Evolutionary conservation across 2,329 filamentous ascomycete genomes (phyloP).

Genomic region (Colletotrichum eleusines): DNA sequence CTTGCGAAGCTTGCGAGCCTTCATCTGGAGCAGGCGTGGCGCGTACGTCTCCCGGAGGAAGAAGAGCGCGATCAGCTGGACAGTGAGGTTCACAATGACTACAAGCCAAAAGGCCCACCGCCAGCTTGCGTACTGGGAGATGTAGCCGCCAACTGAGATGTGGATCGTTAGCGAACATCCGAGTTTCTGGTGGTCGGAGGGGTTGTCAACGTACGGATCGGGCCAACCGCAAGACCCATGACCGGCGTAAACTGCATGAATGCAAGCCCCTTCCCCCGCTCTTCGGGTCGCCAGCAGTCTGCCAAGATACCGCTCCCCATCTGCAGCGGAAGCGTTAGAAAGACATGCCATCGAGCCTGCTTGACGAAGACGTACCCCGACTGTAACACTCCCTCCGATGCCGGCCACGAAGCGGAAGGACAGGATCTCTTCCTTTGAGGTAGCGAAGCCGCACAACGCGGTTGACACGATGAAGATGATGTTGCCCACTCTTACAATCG

Average conservation of each 20-base stretch:
- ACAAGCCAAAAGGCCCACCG: constrained; percentile 62
- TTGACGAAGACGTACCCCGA: constrained; percentile 55
- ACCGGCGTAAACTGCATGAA: constrained; percentile 56
- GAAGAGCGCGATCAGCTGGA: constrained; percentile 50
- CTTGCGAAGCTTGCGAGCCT: constrained; percentile 50
- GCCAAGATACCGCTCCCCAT: constrained; percentile 61
- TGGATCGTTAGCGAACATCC: background rate
- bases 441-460: constrained; percentile 59
- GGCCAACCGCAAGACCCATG: constrained; percentile 57
- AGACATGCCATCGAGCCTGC: background rate
- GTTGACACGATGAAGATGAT: constrained; percentile 52
- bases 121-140: constrained; percentile 53
- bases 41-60: constrained; percentile 56
- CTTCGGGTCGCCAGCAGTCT: constrained; percentile 60
- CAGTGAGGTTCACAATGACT: constrained; percentile 55
- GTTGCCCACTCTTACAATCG: constrained; percentile 54
- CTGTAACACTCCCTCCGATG: constrained; percentile 66
- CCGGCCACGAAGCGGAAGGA: constrained; percentile 61
- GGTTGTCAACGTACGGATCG: constrained; percentile 53
- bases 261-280: constrained; percentile 57
- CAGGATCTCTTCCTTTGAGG: constrained; percentile 55
- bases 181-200: background rate
- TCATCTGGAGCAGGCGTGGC: constrained; percentile 50
- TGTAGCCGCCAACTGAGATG: constrained; percentile 53
- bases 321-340: constrained; percentile 58